A percentile compares a stretch with the other conserved stretches of the same genome.
Evolutionary conservation across 257 asterid genomes (phyloP).

Genomic region (Perilla frutescens): DNA sequence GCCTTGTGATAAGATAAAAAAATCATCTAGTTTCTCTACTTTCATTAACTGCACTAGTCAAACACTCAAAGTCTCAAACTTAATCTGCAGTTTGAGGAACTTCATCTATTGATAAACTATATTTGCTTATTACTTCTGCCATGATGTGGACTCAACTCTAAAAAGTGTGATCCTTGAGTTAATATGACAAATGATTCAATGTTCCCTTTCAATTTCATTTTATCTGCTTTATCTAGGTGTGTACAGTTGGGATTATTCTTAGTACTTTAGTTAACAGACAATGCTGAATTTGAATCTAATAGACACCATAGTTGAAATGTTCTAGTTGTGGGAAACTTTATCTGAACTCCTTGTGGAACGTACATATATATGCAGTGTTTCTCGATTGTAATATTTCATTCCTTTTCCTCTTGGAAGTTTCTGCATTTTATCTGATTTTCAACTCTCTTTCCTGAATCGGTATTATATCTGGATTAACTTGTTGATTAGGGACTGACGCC

Average conservation of each 20-base stretch:
- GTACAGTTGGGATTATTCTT: neutral
- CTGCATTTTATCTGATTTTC: constrained; percentile 26
- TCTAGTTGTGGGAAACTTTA: constrained; percentile 10
- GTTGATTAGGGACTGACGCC: constrained; percentile 19
- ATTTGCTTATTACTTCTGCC: neutral
- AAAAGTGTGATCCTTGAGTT: neutral
- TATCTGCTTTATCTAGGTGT: neutral
- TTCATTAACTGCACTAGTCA: neutral
- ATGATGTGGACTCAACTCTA: constrained; percentile 2
- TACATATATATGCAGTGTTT: neutral
- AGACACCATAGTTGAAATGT: neutral
- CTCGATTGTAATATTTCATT: constrained; percentile 4
- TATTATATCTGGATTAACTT: constrained; percentile 16
- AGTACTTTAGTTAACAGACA: neutral
- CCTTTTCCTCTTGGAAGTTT: neutral
- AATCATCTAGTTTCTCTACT: constrained; percentile 3
- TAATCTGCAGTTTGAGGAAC: constrained; percentile 1
- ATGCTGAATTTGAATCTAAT: constrained; percentile 6
- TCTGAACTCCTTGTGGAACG: constrained; percentile 17
- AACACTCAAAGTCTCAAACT: no score
- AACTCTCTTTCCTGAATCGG: neutral
- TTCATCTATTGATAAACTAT: constrained; percentile 14
- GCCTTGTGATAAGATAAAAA: neutral
- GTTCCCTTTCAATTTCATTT: constrained; percentile 8
- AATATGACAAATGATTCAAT: neutral